Evolutionary conservation across 2,329 filamentous ascomycete genomes (phyloP).

Genomic region (Hypoxylon sp.): DNA sequence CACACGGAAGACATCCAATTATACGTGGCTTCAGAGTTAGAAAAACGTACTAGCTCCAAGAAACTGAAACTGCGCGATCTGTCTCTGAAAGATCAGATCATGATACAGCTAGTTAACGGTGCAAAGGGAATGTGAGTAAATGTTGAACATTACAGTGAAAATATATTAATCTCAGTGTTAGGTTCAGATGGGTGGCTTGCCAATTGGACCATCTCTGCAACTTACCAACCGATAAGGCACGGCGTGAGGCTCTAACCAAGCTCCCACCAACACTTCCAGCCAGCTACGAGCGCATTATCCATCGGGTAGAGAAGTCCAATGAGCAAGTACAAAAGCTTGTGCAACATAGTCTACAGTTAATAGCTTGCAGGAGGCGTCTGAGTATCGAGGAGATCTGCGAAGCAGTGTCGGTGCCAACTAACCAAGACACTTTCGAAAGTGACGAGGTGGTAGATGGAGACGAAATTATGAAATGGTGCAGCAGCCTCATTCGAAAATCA

Average conservation of each 20-base stretch:
- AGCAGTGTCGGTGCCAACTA: slow-evolving; percentile 22
- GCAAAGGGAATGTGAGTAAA: slow-evolving; percentile 39
- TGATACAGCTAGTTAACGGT: slow-evolving; percentile 16
- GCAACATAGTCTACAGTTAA: not conserved
- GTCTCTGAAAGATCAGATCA: slow-evolving; percentile 25
- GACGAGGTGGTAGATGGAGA: slow-evolving; percentile 30
- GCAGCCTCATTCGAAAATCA: slow-evolving; percentile 36
- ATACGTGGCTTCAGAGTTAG: slow-evolving; percentile 34
- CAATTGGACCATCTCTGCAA: slow-evolving; percentile 37
- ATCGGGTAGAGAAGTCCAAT: not conserved
- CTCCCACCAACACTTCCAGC: slow-evolving; percentile 26
- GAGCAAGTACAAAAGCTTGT: slow-evolving; percentile 7
- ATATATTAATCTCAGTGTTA: slow-evolving; percentile 16
- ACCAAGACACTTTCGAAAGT: slow-evolving; percentile 13
- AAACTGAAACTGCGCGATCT: slow-evolving; percentile 19
- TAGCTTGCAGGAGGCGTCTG: not conserved
- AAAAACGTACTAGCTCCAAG: slow-evolving; percentile 13
- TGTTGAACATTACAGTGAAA: not conserved
- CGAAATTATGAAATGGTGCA: slow-evolving; percentile 32
- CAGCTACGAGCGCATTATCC: slow-evolving; percentile 32
- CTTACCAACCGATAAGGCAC: slow-evolving; percentile 22
- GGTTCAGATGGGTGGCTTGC: slow-evolving; percentile 41
- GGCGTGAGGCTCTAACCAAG: slow-evolving; percentile 25
- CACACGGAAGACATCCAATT: slow-evolving; percentile 34
- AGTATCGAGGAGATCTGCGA: slow-evolving; percentile 23